These are phyloP conservation scores for Warburgia ugandensis DNA, from an alignment of 164 flowering plant genomes.

Conservation along the genomic window DNA sequence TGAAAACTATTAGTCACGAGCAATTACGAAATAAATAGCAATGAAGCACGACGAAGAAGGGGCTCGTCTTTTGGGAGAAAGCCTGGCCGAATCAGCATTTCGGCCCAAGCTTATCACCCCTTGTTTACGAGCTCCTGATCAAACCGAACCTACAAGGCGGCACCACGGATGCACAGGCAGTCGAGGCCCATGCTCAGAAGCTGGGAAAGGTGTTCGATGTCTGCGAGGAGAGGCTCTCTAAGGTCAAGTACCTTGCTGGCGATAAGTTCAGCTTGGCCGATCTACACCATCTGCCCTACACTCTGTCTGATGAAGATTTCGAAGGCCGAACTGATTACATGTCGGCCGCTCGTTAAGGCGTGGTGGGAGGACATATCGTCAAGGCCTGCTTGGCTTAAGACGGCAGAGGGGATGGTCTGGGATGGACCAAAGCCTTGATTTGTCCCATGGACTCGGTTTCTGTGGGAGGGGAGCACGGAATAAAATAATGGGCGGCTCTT, in stretches of 20 bases:
- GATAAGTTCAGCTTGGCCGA: constrained; percentile 51
- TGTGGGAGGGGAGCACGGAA: too few relatives aligned
- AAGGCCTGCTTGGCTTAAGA: constrained; percentile 24
- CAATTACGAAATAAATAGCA: constrained; percentile 40
- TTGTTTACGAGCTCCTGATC: constrained; percentile 25
- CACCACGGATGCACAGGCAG: constrained; percentile 24
- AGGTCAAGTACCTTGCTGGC: constrained; percentile 47
- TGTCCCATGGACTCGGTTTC: too few relatives aligned
- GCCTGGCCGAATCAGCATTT: constrained; percentile 32
- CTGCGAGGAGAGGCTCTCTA: constrained; percentile 40
- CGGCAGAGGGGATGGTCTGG: too few relatives aligned
- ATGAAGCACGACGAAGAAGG: constrained; percentile 41
- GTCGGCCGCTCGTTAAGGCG: constrained; percentile 47
- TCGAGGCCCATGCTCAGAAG: constrained; percentile 31
- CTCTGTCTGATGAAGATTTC: constrained; percentile 45
- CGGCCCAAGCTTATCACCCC: constrained; percentile 29
- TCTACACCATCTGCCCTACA: constrained; percentile 41
- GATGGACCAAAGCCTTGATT: too few relatives aligned
- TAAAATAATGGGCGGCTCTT: too few relatives aligned
- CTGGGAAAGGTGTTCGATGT: constrained; percentile 50
- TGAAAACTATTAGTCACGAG: too few relatives aligned
- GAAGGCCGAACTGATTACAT: constrained; percentile 22
- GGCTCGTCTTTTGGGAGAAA: constrained; percentile 23
- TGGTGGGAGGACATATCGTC: constrained; percentile 62
- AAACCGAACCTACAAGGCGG: constrained; percentile 30